Percentiles rank a stretch among this genome's conserved stretches.
phyloP scores from a whole-genome alignment of 2,329 filamentous ascomycete genomes.

The Sporothrix inflata region DNA sequence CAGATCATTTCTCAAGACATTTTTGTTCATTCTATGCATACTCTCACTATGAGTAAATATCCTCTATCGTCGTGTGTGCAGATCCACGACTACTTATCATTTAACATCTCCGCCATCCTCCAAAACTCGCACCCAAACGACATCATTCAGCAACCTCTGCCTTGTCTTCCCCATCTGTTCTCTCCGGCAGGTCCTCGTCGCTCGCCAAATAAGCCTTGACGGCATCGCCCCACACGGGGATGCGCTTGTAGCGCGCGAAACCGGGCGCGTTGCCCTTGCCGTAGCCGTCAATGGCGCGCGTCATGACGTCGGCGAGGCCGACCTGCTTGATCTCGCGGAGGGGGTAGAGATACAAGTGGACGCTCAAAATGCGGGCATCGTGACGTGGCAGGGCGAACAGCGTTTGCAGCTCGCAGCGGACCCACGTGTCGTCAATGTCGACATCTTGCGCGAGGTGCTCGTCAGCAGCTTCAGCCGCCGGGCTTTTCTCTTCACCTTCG shows the following conservation, averaged over 20 bases:
- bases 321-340: conserved; percentile 31
- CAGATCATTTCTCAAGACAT: no score
- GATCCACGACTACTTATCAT: no score
- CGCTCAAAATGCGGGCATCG: conserved; percentile 27
- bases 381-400: conserved; percentile 27
- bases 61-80: no score
- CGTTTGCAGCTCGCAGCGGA: conserved; percentile 31
- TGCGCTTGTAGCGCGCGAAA: conserved; percentile 31
- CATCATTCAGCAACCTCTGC: neutral
- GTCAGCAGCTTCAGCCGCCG: neutral
- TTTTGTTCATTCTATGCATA: no score
- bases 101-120: no score
- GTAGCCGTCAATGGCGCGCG: conserved; percentile 30
- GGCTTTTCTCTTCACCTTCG: neutral
- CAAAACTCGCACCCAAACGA: no score
- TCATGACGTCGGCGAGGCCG: conserved; percentile 27
- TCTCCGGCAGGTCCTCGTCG: conserved; percentile 25
- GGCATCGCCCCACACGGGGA: conserved; percentile 28
- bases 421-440: conserved; percentile 30
- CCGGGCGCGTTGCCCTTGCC: conserved; percentile 28
- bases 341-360: conserved; percentile 32
- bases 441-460: neutral
- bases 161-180: neutral
- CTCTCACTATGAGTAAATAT: no score
- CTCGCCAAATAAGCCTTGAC: conserved; percentile 30